Conservation (phyloP, 2,329 filamentous ascomycete genomes). For the Trichoderma sp. region DNA sequence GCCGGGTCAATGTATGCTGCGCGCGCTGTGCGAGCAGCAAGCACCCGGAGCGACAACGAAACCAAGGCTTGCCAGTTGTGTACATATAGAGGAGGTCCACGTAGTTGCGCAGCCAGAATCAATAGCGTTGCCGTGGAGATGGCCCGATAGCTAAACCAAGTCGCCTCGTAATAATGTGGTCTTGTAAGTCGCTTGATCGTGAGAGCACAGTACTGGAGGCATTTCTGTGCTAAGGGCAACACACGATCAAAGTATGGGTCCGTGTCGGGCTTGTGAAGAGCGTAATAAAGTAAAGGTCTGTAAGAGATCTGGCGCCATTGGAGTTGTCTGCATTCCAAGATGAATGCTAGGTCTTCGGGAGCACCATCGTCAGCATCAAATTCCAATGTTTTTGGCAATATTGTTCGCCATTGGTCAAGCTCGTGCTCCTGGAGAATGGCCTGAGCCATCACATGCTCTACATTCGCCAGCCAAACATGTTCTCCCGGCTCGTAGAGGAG, state of each 20-base stretch:
- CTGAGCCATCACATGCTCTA: background rate
- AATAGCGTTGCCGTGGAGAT: background rate
- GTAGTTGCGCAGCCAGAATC: background rate
- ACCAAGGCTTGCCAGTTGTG: background rate
- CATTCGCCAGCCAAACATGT: background rate
- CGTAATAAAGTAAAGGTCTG: background rate
- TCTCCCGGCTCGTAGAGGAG: background rate
- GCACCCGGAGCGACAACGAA: background rate
- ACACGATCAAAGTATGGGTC: background rate
- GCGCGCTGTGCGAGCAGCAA: background rate
- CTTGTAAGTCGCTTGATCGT: background rate
- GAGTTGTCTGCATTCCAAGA: background rate
- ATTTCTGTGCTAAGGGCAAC: background rate
- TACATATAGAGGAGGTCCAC: background rate
- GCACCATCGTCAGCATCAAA: background rate
- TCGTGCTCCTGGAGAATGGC: background rate
- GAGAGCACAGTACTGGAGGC: background rate
- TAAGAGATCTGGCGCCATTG: background rate
- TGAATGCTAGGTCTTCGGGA: background rate
- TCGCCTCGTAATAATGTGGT: background rate
- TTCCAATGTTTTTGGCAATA: background rate
- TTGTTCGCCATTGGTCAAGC: background rate
- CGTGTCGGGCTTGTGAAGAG: background rate
- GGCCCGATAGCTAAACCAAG: background rate
- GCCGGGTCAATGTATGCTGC: background rate